phyloP scores from a whole-genome alignment of 371 early-diverging fungal species.

The Mucor piriformis region DNA sequence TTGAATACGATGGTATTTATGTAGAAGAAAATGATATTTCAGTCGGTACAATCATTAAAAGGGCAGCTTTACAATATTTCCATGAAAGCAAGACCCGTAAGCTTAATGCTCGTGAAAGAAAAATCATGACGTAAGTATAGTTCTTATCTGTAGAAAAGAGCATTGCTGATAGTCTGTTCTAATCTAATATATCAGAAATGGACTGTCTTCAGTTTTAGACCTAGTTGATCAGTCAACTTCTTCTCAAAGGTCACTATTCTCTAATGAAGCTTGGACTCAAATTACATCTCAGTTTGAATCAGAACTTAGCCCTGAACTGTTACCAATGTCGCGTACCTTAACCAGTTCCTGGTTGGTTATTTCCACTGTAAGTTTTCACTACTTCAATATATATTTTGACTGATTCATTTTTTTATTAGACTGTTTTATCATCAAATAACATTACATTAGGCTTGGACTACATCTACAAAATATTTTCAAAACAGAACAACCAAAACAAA shows the following conservation, averaged over 20 bases:
- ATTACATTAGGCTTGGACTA: conserved; percentile 21
- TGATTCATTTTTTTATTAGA: conserved; percentile 14
- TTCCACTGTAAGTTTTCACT: conserved; percentile 20
- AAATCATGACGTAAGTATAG: conserved; percentile 11
- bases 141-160: conserved; percentile 12
- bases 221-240: conserved; percentile 14
- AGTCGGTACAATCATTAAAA: conserved; percentile 12
- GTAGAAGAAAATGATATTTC: conserved; percentile 10
- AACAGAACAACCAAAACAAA: conserved; percentile 17
- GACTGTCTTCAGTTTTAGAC: conserved; percentile 14
- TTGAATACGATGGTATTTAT: conserved; percentile 15
- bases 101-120: conserved; percentile 11
- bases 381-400: conserved; percentile 19
- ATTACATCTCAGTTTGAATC: conserved; percentile 18
- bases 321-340: conserved; percentile 16
- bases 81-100: conserved; percentile 10
- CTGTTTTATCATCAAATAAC: conserved; percentile 19
- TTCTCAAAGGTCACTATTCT: conserved; percentile 14
- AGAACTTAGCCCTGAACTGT: conserved; percentile 17
- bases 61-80: conserved; percentile 7
- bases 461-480: conserved; percentile 19
- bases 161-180: conserved; percentile 13
- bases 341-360: conserved; percentile 18
- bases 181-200: conserved; percentile 15
- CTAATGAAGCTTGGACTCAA: conserved; percentile 16